phyloP scores from a whole-genome alignment of 768 basidiomycete genomes.

The Melanogaster broomeanus region DNA sequence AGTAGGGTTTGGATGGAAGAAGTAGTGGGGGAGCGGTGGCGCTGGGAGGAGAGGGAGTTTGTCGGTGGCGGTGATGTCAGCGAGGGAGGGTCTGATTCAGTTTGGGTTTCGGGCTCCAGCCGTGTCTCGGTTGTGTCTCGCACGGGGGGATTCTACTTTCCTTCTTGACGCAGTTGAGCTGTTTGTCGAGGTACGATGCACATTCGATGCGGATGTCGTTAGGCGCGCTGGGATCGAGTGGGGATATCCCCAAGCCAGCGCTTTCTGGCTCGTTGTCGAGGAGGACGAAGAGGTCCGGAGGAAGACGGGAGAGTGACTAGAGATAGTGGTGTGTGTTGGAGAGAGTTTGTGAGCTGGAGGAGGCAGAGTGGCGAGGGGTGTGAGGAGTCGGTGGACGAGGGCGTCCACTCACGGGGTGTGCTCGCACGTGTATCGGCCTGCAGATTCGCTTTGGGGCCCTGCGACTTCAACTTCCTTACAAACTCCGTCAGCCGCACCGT shows the following conservation, averaged over 20 bases:
- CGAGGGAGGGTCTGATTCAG: slow-evolving; percentile 1
- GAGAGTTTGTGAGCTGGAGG: slow-evolving; percentile 41
- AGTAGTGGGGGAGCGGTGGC: slow-evolving; percentile 43
- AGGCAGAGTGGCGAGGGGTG: slow-evolving; percentile 50
- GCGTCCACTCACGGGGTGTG: slow-evolving; percentile 31
- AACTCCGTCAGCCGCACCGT: slow-evolving; percentile 11
- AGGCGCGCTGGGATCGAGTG: slow-evolving; percentile 49
- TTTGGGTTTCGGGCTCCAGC: slow-evolving; percentile 32
- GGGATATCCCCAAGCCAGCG: slow-evolving; percentile 37
- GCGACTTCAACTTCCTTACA: slow-evolving; percentile 14
- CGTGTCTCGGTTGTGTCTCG: slow-evolving; percentile 44
- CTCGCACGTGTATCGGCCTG: slow-evolving; percentile 9
- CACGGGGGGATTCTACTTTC: slow-evolving; percentile 4
- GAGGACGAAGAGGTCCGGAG: slow-evolving; percentile 47
- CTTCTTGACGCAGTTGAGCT: slow-evolving; percentile 47
- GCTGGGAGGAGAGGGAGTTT: slow-evolving; percentile 28
- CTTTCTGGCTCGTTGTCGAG: slow-evolving; percentile 56
- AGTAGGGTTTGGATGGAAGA: slow-evolving; percentile 45
- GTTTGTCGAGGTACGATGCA: slow-evolving; percentile 53
- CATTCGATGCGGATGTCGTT: slow-evolving; percentile 50
- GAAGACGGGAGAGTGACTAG: slow-evolving; percentile 60
- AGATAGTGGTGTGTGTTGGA: slow-evolving; percentile 48
- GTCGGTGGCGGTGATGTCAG: slow-evolving; percentile 41
- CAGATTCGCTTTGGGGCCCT: slow-evolving; percentile 16
- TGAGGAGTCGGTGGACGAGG: slow-evolving; percentile 59